Evolutionary conservation across 106 monocot species (phyloP).

Genomic region (Vanilla planifolia): DNA sequence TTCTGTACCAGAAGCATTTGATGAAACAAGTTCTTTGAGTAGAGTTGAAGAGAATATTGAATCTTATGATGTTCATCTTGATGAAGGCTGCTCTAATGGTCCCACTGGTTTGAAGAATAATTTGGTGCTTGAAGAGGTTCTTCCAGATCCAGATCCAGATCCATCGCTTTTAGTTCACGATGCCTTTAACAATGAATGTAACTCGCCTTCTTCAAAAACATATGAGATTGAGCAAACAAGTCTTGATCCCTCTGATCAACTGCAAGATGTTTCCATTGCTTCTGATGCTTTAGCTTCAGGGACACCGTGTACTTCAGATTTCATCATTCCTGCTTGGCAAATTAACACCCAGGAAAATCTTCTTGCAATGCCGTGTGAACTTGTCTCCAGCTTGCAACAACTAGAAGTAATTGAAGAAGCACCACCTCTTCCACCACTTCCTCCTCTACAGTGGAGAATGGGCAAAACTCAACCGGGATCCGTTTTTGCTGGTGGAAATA

Average conservation of each 20-base stretch:
- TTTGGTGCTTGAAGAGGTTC: constrained; percentile 1
- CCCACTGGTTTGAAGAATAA: not conserved
- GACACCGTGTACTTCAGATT: not conserved
- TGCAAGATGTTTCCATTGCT: constrained; percentile 4
- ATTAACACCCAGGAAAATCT: not conserved
- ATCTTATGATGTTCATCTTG: constrained; percentile 8
- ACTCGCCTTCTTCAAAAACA: constrained; percentile 9
- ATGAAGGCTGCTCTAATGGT: constrained; percentile 8
- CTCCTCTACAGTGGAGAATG: constrained; percentile 80
- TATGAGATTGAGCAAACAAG: not conserved
- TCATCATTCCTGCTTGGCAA: not conserved
- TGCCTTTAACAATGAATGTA: constrained; percentile 5
- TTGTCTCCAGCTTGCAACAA: constrained; percentile 9
- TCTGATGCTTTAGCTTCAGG: constrained; percentile 10
- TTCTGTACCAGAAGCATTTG: constrained; percentile 8
- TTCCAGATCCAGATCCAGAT: constrained; percentile 10
- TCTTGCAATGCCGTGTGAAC: not conserved
- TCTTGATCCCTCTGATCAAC: constrained; percentile 6
- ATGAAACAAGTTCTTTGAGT: constrained; percentile 12
- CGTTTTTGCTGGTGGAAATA: constrained; percentile 11
- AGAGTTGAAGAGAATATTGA: constrained; percentile 13
- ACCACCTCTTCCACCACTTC: constrained; percentile 83
- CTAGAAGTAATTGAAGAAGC: constrained; percentile 30
- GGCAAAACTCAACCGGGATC: constrained; percentile 48
- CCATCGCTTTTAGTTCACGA: not conserved